phyloP scores from a whole-genome alignment of 805 yeast genomes.

The Candida incommunis region DNA sequence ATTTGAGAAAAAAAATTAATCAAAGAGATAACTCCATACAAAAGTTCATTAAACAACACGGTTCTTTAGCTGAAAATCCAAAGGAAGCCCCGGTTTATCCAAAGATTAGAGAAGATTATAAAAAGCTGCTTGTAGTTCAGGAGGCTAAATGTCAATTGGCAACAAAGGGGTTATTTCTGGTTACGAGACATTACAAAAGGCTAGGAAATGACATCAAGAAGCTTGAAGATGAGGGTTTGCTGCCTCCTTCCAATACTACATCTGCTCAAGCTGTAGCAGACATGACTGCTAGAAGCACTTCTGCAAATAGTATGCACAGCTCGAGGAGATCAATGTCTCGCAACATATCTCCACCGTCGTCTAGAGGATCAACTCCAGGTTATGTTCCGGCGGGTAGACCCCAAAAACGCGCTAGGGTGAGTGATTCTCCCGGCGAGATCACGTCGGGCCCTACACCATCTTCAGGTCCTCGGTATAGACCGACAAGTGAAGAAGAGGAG shows the following conservation, averaged over 20 bases:
- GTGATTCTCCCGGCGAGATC: background rate
- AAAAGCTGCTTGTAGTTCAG: constrained; percentile 46
- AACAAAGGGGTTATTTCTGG: constrained; percentile 66
- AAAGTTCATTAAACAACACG: constrained; percentile 69
- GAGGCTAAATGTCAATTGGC: constrained; percentile 67
- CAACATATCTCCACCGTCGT: background rate
- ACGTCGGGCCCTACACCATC: too few species aligned
- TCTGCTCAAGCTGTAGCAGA: background rate
- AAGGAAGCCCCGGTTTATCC: constrained; percentile 56
- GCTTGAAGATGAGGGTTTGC: constrained; percentile 67
- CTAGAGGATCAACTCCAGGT: constrained; percentile 9
- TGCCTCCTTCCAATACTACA: constrained; percentile 29
- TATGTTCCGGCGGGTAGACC: constrained; percentile 5
- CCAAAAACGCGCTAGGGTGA: background rate
- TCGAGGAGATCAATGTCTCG: constrained; percentile 1
- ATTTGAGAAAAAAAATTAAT: constrained; percentile 48
- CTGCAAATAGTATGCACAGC: background rate
- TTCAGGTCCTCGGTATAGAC: constrained; percentile 9
- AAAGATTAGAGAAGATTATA: constrained; percentile 57
- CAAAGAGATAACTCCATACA: constrained; percentile 70
- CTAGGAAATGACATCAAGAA: constrained; percentile 64
- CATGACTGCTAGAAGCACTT: background rate
- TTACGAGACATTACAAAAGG: constrained; percentile 58
- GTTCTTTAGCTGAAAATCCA: constrained; percentile 68
- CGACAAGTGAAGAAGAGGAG: constrained; percentile 48